Conservation (phyloP, 1,139 yeast genomes). For the Geotrichum bryndzae region DNA sequence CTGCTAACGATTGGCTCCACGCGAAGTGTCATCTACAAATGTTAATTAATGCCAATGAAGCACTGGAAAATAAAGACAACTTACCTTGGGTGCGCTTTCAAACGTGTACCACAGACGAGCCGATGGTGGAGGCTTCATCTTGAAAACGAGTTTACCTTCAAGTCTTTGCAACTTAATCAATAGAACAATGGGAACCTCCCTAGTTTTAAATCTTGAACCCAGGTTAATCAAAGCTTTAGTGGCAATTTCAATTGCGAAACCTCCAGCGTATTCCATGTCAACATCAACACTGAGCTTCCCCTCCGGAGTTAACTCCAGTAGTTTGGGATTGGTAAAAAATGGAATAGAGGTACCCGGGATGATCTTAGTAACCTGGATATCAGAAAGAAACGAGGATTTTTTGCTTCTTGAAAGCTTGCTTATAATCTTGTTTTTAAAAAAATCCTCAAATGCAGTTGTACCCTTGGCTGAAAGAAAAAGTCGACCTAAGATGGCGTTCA, state of each 20-base stretch:
- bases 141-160: slow-evolving; percentile 66
- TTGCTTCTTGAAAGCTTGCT: slow-evolving; percentile 73
- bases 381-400: slow-evolving; percentile 81
- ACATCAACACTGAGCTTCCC: slow-evolving; percentile 63
- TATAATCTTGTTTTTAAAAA: slow-evolving; percentile 53
- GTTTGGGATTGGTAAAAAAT: slow-evolving; percentile 62
- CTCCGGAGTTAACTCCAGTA: slow-evolving; percentile 69
- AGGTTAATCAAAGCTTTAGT: slow-evolving; percentile 71
- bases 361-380: slow-evolving; percentile 66
- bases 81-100: slow-evolving; percentile 69
- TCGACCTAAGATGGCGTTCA: slow-evolving; percentile 81
- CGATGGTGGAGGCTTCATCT: slow-evolving; percentile 88
- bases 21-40: slow-evolving; percentile 36
- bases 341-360: slow-evolving; percentile 80
- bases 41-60: neutral
- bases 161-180: slow-evolving; percentile 63
- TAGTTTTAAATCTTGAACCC: slow-evolving; percentile 66
- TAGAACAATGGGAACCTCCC: slow-evolving; percentile 71
- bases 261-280: slow-evolving; percentile 65
- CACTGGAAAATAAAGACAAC: slow-evolving; percentile 23
- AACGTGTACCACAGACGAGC: slow-evolving; percentile 87
- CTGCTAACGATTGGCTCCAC: slow-evolving; percentile 88
- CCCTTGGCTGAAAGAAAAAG: slow-evolving; percentile 68
- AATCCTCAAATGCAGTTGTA: slow-evolving; percentile 58
- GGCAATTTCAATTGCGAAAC: slow-evolving; percentile 64